A percentile compares a stretch with the other conserved stretches of the same genome.
Evolutionary conservation across 1,139 yeast genomes (phyloP).

Genomic region (Kodamaea suecica): DNA sequence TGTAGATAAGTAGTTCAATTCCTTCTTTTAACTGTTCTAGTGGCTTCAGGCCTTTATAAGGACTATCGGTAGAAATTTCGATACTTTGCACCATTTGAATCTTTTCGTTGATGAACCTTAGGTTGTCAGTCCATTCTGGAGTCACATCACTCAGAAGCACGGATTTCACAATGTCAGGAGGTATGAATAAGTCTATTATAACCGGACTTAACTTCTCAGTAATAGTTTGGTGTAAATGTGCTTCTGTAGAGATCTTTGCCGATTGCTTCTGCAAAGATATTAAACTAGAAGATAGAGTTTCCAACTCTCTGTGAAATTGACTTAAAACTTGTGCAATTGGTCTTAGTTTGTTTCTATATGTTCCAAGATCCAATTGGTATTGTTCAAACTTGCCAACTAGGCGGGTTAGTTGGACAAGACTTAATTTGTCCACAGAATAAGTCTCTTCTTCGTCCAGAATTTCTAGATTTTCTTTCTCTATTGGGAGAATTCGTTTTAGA

Average conservation of each 20-base stretch:
- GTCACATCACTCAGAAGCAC: slow-evolving; percentile 48
- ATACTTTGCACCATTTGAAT: slow-evolving; percentile 41
- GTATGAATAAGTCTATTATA: slow-evolving; percentile 67
- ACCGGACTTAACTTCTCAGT: slow-evolving; percentile 66
- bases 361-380: slow-evolving; percentile 35
- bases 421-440: neutral
- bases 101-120: slow-evolving; percentile 57
- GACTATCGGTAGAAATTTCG: slow-evolving; percentile 21
- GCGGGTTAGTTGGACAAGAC: slow-evolving; percentile 2
- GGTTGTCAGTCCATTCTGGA: slow-evolving; percentile 56
- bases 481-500: slow-evolving; percentile 6
- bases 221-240: slow-evolving; percentile 52
- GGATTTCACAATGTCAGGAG: slow-evolving; percentile 61
- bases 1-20: slow-evolving; percentile 43
- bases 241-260: slow-evolving; percentile 27
- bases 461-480: slow-evolving; percentile 3
- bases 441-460: neutral
- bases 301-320: slow-evolving; percentile 56
- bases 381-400: slow-evolving; percentile 27
- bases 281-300: slow-evolving; percentile 59
- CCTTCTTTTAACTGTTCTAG: slow-evolving; percentile 36
- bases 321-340: slow-evolving; percentile 42
- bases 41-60: slow-evolving; percentile 32
- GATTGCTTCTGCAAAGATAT: slow-evolving; percentile 55
- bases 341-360: slow-evolving; percentile 33